Percentiles rank a stretch among this genome's conserved stretches.
phyloP scores from a whole-genome alignment of 2,329 filamentous ascomycete species.

The Exophiala oligosperma region DNA sequence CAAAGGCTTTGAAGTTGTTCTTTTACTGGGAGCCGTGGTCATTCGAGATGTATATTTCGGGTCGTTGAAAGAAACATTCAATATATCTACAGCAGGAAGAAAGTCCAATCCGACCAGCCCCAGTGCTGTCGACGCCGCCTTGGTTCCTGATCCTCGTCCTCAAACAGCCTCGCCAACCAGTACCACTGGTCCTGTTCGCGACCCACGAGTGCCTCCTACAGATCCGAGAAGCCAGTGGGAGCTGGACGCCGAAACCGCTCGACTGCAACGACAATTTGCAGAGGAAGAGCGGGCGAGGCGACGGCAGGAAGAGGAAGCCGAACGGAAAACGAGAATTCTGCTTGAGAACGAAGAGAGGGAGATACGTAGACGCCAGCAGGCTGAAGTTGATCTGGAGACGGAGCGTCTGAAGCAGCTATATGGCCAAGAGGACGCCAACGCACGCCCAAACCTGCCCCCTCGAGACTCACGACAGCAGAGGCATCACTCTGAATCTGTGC shows the following conservation, averaged over 20 bases:
- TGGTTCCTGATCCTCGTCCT: slow-evolving; percentile 2
- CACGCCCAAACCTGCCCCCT: slow-evolving; percentile 22
- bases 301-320: slow-evolving; percentile 52
- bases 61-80: slow-evolving; percentile 73
- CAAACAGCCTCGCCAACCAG: slow-evolving; percentile 27
- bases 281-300: slow-evolving; percentile 44
- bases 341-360: slow-evolving; percentile 56
- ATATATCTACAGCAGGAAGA: slow-evolving; percentile 52
- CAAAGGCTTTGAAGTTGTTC: slow-evolving; percentile 84
- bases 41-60: slow-evolving; percentile 64
- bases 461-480: slow-evolving; percentile 17
- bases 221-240: slow-evolving; percentile 56
- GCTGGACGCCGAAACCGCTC: slow-evolving; percentile 51
- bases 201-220: slow-evolving; percentile 38
- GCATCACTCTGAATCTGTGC: slow-evolving; percentile 22
- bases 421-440: slow-evolving; percentile 36
- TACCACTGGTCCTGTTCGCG: slow-evolving; percentile 13
- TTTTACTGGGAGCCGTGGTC: slow-evolving; percentile 62
- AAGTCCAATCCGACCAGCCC: slow-evolving; percentile 30
- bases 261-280: slow-evolving; percentile 44
- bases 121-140: slow-evolving; percentile 17
- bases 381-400: slow-evolving; percentile 73
- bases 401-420: slow-evolving; percentile 65
- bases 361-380: slow-evolving; percentile 48
- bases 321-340: slow-evolving; percentile 52